Evolutionary conservation across 192 early-diverging fungal genomes (phyloP).

Genomic region (Backusella morwellensis): DNA sequence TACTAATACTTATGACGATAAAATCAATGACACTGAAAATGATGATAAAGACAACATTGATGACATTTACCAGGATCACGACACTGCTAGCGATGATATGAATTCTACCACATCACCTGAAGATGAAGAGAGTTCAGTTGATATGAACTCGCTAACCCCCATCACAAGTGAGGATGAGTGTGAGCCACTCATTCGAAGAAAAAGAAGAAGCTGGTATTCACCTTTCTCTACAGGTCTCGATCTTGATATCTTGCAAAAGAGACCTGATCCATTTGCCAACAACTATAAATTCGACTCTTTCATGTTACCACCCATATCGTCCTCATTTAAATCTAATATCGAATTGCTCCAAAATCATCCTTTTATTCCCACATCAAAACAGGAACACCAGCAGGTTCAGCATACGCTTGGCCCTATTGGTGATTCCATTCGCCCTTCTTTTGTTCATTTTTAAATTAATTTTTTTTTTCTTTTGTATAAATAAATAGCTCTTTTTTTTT

Average conservation of each 20-base stretch:
- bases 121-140: background rate
- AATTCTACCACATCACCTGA: background rate
- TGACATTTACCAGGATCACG: background rate
- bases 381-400: background rate
- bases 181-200: background rate
- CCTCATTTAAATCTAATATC: constrained; percentile 7
- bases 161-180: constrained; percentile 16
- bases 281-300: background rate
- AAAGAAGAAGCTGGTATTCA: constrained; percentile 10
- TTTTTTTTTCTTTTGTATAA: background rate
- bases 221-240: constrained; percentile 19
- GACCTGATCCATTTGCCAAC: background rate
- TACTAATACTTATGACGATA: background rate
- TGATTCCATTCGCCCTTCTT: background rate
- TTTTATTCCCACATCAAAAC: constrained; percentile 9
- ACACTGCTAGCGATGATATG: background rate
- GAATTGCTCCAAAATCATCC: constrained; percentile 13
- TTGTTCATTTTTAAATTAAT: background rate
- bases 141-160: background rate
- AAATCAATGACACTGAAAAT: background rate
- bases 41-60: background rate
- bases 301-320: background rate
- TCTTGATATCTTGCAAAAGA: constrained; percentile 14
- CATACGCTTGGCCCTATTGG: background rate
- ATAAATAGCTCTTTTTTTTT: background rate